phyloP scores from a whole-genome alignment of 2,329 filamentous ascomycete genomes.

The Nothopassalora personata region DNA sequence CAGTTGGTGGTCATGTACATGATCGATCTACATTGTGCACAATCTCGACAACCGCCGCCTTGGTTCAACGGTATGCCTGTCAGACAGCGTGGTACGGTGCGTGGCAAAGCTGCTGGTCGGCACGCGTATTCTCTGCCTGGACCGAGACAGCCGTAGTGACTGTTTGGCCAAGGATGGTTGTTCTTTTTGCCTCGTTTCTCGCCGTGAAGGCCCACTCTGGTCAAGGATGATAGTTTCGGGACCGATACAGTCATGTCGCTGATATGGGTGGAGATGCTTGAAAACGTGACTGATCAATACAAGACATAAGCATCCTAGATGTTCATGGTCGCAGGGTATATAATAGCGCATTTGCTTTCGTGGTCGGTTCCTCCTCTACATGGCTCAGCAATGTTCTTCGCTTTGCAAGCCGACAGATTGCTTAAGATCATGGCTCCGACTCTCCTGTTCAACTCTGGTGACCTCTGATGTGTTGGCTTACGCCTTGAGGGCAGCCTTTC shows the following conservation, averaged over 20 bases:
- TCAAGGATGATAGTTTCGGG: too few relatives aligned
- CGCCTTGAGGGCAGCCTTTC: conserved; percentile 19
- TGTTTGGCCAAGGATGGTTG: too few relatives aligned
- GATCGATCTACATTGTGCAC: neutral
- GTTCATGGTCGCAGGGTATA: neutral
- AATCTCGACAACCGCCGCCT: neutral
- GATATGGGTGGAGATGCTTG: neutral
- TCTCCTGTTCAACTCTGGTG: too few relatives aligned
- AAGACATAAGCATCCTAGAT: neutral
- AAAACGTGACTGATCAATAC: neutral
- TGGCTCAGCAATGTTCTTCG: neutral
- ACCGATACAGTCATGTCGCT: too few relatives aligned
- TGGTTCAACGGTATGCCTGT: neutral
- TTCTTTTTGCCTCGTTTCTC: too few relatives aligned
- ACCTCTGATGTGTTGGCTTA: too few relatives aligned
- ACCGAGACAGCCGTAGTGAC: neutral
- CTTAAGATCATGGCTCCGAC: too few relatives aligned
- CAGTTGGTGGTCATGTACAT: neutral
- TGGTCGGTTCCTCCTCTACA: neutral
- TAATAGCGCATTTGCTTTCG: neutral
- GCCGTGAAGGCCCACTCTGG: too few relatives aligned
- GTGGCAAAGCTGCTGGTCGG: neutral
- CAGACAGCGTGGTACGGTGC: neutral
- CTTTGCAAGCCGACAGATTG: too few relatives aligned
- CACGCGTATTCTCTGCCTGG: neutral